A percentile compares a stretch with the other conserved stretches of the same genome.
Conservation (phyloP, 2,329 filamentous ascomycete species). For the Fusarium pilosicola region DNA sequence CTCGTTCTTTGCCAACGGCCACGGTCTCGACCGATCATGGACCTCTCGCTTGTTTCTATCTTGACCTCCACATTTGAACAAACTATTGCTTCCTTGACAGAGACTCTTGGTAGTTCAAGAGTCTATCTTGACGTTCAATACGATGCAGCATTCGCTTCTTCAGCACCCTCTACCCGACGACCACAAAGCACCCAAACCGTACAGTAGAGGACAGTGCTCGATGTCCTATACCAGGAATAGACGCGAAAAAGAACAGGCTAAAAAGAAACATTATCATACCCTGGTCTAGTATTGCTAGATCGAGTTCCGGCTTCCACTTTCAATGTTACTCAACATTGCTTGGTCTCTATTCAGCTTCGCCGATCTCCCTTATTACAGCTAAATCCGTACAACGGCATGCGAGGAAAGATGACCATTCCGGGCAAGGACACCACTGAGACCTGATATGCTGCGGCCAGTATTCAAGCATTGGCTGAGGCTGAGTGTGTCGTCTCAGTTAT, state of each 20-base stretch:
- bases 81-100: neutral
- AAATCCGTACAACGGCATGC: slow-evolving; percentile 37
- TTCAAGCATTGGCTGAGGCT: neutral
- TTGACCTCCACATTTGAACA: slow-evolving; percentile 9
- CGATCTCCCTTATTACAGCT: slow-evolving; percentile 39
- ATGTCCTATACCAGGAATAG: neutral
- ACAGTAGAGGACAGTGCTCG: neutral
- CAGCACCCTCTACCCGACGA: neutral
- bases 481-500: neutral
- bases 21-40: slow-evolving; percentile 16
- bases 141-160: neutral
- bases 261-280: slow-evolving; percentile 25
- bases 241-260: slow-evolving; percentile 16
- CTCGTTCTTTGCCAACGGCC: slow-evolving; percentile 15
- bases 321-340: slow-evolving; percentile 19
- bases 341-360: slow-evolving; percentile 18
- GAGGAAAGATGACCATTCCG: slow-evolving; percentile 27
- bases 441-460: neutral
- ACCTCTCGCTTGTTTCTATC: slow-evolving; percentile 11
- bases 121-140: neutral
- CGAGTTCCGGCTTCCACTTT: slow-evolving; percentile 19
- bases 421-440: neutral
- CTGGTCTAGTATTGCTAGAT: slow-evolving; percentile 7
- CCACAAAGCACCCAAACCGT: neutral
- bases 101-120: neutral